phyloP scores from a whole-genome alignment of 2,329 filamentous ascomycete species.

The Chaetomium sp. region DNA sequence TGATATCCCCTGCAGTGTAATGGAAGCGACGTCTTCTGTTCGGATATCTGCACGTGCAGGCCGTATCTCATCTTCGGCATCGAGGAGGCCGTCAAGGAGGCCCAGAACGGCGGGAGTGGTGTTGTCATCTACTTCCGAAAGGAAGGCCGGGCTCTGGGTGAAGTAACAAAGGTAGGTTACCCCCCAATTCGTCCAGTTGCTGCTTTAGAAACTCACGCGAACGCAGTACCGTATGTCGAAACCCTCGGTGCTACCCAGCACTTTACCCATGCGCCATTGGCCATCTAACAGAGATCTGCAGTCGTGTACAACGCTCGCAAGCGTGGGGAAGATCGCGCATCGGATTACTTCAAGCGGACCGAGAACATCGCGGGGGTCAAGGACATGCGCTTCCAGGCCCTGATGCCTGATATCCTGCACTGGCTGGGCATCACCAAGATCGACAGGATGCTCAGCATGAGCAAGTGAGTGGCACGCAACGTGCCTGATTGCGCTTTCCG shows the following conservation, averaged over 20 bases:
- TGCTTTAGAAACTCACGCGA: constrained; percentile 38
- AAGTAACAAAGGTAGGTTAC: constrained; percentile 84
- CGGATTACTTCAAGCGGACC: constrained; percentile 95
- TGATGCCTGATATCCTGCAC: constrained; percentile 97
- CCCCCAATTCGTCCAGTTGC: constrained; percentile 28
- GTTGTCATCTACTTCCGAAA: constrained; percentile 99
- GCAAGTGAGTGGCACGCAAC: constrained; percentile 64
- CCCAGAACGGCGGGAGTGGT: constrained; percentile 88
- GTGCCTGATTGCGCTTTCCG: constrained; percentile 1
- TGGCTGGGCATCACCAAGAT: constrained; percentile 99
- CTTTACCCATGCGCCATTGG: constrained; percentile 16
- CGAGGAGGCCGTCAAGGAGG: constrained; percentile 95
- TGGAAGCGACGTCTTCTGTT: constrained; percentile 95
- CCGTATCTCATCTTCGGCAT: constrained; percentile 97
- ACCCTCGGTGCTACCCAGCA: constrained; percentile 11
- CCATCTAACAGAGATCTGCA: constrained; percentile 37
- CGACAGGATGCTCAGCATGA: constrained; percentile 98
- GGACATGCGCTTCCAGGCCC: constrained; percentile 94
- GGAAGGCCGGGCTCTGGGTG: constrained; percentile 89
- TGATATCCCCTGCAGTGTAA: constrained; percentile 65
- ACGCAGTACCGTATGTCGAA: constrained; percentile 52
- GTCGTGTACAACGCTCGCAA: constrained; percentile 80
- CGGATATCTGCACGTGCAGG: constrained; percentile 94
- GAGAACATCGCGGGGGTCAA: constrained; percentile 98
- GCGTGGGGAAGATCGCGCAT: constrained; percentile 75